Evolutionary conservation across 2,329 filamentous ascomycete genomes (phyloP).

Genomic region (Dactylella cylindrospora): DNA sequence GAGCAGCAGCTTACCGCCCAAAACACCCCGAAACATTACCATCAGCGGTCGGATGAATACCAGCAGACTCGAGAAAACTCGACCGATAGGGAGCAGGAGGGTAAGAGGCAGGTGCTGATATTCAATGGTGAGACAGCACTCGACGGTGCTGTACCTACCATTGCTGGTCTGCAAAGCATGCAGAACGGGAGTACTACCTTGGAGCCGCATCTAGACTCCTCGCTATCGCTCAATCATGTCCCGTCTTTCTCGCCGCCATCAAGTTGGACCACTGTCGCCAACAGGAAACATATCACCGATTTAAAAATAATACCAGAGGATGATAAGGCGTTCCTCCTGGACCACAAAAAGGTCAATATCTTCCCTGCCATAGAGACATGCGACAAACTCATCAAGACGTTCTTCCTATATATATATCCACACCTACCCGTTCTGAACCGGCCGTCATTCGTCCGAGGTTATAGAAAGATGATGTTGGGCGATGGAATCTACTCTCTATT

Average conservation of each 20-base stretch:
- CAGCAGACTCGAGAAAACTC: slow-evolving; percentile 34
- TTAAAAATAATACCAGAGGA: slow-evolving; percentile 36
- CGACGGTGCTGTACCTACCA: slow-evolving; percentile 39
- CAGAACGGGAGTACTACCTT: slow-evolving; percentile 26
- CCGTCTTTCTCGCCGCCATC: slow-evolving; percentile 23
- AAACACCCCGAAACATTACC: slow-evolving; percentile 25
- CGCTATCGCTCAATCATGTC: slow-evolving; percentile 30
- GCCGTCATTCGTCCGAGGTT: slow-evolving; percentile 37
- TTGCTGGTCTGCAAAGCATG: slow-evolving; percentile 41
- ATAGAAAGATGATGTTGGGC: slow-evolving; percentile 35
- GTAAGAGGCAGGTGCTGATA: slow-evolving; percentile 39
- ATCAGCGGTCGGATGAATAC: slow-evolving; percentile 28
- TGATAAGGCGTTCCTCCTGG: slow-evolving; percentile 26
- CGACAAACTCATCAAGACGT: slow-evolving; percentile 30
- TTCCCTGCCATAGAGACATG: slow-evolving; percentile 35
- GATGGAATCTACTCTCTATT: slow-evolving; percentile 36
- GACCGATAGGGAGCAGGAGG: slow-evolving; percentile 38
- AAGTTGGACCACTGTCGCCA: slow-evolving; percentile 30
- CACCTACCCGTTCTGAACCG: slow-evolving; percentile 35
- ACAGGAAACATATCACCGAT: slow-evolving; percentile 26
- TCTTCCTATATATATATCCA: slow-evolving; percentile 42
- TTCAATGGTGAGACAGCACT: slow-evolving; percentile 43
- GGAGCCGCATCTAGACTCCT: slow-evolving; percentile 34
- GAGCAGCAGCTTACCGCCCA: slow-evolving; percentile 41
- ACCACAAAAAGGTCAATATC: slow-evolving; percentile 40